phyloP scores from a whole-genome alignment of 176 grass and related monocot species.

The Pontederia crassipes region DNA sequence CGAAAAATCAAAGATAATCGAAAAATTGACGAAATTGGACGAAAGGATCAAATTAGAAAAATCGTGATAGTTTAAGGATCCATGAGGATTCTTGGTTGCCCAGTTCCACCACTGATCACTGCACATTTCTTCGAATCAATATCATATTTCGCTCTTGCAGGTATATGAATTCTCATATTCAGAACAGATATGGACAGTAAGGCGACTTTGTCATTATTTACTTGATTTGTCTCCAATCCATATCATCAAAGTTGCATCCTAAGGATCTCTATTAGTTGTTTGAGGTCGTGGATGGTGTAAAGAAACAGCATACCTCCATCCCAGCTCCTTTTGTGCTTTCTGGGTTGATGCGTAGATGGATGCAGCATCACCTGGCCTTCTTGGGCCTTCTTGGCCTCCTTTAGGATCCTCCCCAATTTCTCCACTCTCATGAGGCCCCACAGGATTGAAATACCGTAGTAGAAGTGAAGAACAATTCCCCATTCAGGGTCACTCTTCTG shows the following conservation, averaged over 20 bases:
- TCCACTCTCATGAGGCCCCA: constrained; percentile 73
- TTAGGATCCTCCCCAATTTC: constrained; percentile 84
- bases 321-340: constrained; percentile 57
- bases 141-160: constrained; percentile 60
- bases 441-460: constrained; percentile 94
- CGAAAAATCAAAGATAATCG: no score
- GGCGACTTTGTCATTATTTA: background rate
- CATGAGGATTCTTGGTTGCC: constrained; percentile 78
- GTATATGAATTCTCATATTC: background rate
- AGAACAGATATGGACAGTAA: background rate
- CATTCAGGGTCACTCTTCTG: constrained; percentile 47
- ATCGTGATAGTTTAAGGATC: no score
- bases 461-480: constrained; percentile 59
- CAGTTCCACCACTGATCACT: constrained; percentile 96
- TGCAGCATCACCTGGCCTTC: constrained; percentile 72
- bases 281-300: no score
- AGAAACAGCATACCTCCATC: constrained; percentile 49
- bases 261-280: background rate
- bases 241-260: background rate
- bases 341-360: constrained; percentile 69
- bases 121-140: constrained; percentile 62
- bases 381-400: no score
- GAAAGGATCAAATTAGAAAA: no score
- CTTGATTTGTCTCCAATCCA: no score
- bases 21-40: no score